Evolutionary conservation across 768 basidiomycete species (phyloP), one percentile per base, ranked within the genome.

Genomic region (Lanmaoa pseudosensibilis): DNA sequence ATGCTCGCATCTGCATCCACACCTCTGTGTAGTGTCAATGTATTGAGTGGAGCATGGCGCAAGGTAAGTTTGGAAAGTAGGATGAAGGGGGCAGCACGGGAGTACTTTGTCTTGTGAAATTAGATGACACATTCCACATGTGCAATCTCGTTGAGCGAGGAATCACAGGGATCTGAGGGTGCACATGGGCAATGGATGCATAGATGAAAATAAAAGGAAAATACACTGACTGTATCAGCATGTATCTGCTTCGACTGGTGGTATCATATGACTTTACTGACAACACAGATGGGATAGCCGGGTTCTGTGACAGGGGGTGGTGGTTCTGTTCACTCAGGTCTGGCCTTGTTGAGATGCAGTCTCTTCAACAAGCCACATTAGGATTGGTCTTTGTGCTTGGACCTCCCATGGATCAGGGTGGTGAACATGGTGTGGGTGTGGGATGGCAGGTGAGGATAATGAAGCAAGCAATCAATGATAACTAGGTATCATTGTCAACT

Each of bases 91-190:
- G 59, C 33, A 7, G 73, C 54, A 1, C 74, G 57, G 9, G 75
- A 77, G 63, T 88, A 90, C 32, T 70, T 71, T 1, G 73, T 75
- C 55, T 72, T 68, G 64, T 87, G 86, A 7, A 88, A 71, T 4
- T 75, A 64, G 8, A 73, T 71, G 6, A 87, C 86, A 10, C 58
- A 63, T 46, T 73, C 70, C 75, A 81, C 82, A 60, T 90, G 87
- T 3, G 61, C 55, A 5, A 83, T 74, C 67, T 89, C 84, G 4
- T 87, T 84, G 60, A 83, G 85, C 1, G 68, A 63, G 10, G 82
- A 80, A 18, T 53, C 50, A 66, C 81, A 85, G 32, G 54, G 61
- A 19, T 72, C 82, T 86, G 52, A 48, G 12, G 23, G 11, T 8
- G 32, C 6, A n/a, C 19, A n/a, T 50, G 19, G 49, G 32, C 15